phyloP scores from a whole-genome alignment of 2,329 filamentous ascomycete species.

The Sordariomycetes sp. region DNA sequence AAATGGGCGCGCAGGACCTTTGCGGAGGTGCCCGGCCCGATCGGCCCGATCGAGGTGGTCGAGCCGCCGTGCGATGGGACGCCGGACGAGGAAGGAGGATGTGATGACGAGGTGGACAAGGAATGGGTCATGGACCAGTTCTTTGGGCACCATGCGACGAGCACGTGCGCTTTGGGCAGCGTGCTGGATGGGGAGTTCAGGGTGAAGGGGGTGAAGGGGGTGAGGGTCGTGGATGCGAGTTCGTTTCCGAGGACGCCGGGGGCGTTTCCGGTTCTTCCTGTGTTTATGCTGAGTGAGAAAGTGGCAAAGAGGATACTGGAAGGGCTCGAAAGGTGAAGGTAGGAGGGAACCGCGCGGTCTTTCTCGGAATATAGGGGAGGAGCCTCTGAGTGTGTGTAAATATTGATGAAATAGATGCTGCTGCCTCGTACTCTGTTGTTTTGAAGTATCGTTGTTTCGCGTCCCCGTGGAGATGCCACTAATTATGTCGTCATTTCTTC shows the following conservation, averaged over 20 bases:
- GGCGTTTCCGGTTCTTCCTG: conserved; percentile 34
- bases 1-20: conserved; percentile 29
- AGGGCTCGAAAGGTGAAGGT: neutral
- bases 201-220: conserved; percentile 38
- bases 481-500: too few relatives aligned
- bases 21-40: neutral
- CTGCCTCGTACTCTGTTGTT: neutral
- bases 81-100: neutral
- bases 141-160: conserved; percentile 39
- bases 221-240: conserved; percentile 51
- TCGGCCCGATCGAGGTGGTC: conserved; percentile 6
- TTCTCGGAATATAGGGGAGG: too few relatives aligned
- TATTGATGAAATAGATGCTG: neutral
- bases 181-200: conserved; percentile 44
- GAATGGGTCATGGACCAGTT: neutral
- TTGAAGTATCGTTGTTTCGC: too few relatives aligned
- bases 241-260: conserved; percentile 40
- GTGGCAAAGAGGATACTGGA: conserved; percentile 17
- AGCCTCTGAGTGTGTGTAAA: too few relatives aligned
- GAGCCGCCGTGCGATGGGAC: conserved; percentile 9
- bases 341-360: too few relatives aligned
- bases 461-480: too few relatives aligned
- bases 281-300: conserved; percentile 48
- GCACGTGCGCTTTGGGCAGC: conserved; percentile 45
- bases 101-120: neutral